Evolutionary conservation across 106 monocot species (phyloP), one percentile per base, ranked within the genome.

Genomic region (Dioscorea dumetorum): DNA sequence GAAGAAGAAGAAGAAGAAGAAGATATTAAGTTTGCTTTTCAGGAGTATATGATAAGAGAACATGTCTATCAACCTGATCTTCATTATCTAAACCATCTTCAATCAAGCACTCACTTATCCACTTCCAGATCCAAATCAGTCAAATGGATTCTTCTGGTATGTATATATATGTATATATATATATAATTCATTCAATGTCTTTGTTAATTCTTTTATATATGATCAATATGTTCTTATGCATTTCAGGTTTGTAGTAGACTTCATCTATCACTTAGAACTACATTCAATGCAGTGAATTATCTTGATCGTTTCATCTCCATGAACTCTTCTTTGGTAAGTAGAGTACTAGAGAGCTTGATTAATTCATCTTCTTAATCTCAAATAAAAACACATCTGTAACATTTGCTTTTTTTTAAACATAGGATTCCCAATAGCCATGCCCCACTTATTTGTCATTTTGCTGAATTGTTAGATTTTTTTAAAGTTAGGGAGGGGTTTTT

Each of bases 301-400:
- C 60, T 93, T 14, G 93, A 93, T 54, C 73, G 88, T 23, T 93
- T 93, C 76, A 57, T 89, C 61, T 81, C 85, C 58, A 67, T 78
- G 68, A 81, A 74, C 34, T 57, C 35, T 23, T 35, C 28, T n/a
- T 50, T 76, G 75, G 85, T 88, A 33, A 33, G 68, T 48, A 28
- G 24, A 33, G 68, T 48, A 28, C 28, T 28, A 28, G 28, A 28
- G 50, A 31, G 6, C 12, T 19, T 56, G 0, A 0, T 23, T 49
- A 16, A 16, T 19, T 54, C 17, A 13, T 51, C 14, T 51, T 51
- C 51, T 13, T 51, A 4, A 12, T 4, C 17, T 51, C 4, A 13
- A 13, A 2, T 51, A 13, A n/a, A n/a, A n/a, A n/a, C n/a, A n/a
- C n/a, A n/a, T n/a, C n/a, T n/a, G n/a, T n/a, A n/a, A n/a, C n/a